Percentiles rank a stretch among this genome's conserved stretches.
Evolutionary conservation across 139 green algal species (phyloP).

Genomic region (Gonium pectorale): DNA sequence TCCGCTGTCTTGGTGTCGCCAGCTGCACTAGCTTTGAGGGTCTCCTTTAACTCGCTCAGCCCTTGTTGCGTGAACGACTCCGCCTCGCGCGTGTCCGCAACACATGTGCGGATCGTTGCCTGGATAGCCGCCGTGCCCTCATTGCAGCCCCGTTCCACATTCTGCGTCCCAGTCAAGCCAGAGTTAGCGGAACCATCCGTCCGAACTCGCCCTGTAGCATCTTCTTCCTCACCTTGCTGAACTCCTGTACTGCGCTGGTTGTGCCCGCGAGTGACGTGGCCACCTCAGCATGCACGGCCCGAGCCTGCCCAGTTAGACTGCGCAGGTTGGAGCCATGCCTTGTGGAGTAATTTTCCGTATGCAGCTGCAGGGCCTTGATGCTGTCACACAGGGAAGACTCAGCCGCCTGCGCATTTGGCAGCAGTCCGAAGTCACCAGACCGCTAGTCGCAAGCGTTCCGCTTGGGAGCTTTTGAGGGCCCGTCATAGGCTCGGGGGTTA

Average conservation of each 20-base stretch:
- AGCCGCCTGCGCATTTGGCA: no score
- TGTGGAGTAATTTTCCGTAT: background rate
- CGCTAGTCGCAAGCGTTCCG: no score
- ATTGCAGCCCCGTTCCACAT: background rate
- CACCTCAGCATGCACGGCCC: background rate
- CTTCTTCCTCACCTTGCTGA: slow-evolving; percentile 16
- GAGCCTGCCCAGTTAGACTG: background rate
- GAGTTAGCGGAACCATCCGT: background rate
- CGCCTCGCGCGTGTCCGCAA: background rate
- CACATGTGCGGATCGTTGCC: background rate
- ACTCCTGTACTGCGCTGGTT: background rate
- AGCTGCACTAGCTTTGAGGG: background rate
- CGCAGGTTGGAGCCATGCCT: background rate
- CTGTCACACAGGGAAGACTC: background rate
- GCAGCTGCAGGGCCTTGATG: background rate
- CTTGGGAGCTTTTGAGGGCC: no score
- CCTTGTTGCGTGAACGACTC: background rate
- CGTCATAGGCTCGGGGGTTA: no score
- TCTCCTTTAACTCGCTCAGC: background rate
- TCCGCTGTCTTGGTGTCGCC: background rate
- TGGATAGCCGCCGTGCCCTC: background rate
- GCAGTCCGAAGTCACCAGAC: no score
- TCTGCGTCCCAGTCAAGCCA: background rate
- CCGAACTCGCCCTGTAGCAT: background rate
- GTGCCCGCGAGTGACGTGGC: background rate